phyloP scores from a whole-genome alignment of 2,329 filamentous ascomycete species.

The Verticillium zaregamsianum region DNA sequence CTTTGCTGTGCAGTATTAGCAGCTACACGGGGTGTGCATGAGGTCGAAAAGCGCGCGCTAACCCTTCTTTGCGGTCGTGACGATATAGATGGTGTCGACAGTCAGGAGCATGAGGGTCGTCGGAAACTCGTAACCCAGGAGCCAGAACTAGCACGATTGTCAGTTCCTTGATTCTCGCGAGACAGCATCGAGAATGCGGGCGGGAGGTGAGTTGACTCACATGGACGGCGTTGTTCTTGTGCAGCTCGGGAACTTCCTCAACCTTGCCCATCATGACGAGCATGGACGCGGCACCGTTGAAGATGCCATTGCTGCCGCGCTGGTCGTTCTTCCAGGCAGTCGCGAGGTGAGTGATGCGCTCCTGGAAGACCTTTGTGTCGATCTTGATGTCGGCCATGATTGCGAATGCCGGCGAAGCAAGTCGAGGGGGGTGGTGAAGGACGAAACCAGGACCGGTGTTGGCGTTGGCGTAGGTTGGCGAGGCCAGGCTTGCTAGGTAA shows the following conservation, averaged over 20 bases:
- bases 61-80: conserved; percentile 98
- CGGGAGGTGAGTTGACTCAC: conserved; percentile 46
- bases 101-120: conserved; percentile 94
- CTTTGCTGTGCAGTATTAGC: conserved; percentile 59
- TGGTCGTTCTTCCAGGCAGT: conserved; percentile 94
- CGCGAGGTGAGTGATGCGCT: conserved; percentile 82
- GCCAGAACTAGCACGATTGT: conserved; percentile 72
- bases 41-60: conserved; percentile 8
- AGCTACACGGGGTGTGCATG: not conserved
- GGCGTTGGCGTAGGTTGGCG: not conserved
- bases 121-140: conserved; percentile 97
- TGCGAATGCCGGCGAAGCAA: conserved; percentile 13
- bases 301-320: conserved; percentile 59
- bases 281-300: conserved; percentile 82
- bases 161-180: conserved; percentile 1
- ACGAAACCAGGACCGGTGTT: conserved; percentile 16
- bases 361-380: conserved; percentile 89
- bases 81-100: conserved; percentile 79
- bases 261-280: conserved; percentile 93
- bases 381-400: conserved; percentile 84
- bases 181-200: not conserved
- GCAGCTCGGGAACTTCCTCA: conserved; percentile 78
- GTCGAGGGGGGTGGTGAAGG: not conserved
- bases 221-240: conserved; percentile 96
- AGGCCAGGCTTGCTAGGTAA: not conserved